Percentiles rank a stretch among this genome's conserved stretches.
These are phyloP conservation scores for Nothophaeocryptopus gaeumannii DNA, from an alignment of 2,329 filamentous ascomycete species.

Conservation along the genomic window DNA sequence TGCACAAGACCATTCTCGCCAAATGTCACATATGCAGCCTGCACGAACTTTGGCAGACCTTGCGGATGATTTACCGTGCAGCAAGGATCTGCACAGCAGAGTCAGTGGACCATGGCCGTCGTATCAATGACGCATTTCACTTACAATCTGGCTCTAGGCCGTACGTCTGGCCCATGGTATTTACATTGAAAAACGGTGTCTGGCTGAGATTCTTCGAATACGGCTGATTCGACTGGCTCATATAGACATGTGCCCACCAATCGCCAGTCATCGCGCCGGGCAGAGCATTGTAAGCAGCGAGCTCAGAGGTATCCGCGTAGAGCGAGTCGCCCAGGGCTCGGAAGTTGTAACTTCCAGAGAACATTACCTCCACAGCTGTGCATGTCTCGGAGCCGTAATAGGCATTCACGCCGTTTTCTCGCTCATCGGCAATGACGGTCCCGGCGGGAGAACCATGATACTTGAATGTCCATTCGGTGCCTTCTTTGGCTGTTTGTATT, in stretches of 20 bases:
- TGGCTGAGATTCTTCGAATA: constrained; percentile 43
- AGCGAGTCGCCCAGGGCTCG: constrained; percentile 45
- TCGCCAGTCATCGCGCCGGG: constrained; percentile 52
- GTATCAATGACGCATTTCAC: neutral
- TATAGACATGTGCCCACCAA: constrained; percentile 58
- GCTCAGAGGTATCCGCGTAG: constrained; percentile 53
- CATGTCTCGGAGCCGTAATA: constrained; percentile 48
- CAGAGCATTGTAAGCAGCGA: constrained; percentile 55
- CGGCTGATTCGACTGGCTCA: constrained; percentile 54
- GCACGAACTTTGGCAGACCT: constrained; percentile 56
- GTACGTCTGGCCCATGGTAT: constrained; percentile 47
- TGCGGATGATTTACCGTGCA: constrained; percentile 60
- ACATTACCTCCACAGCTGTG: constrained; percentile 53
- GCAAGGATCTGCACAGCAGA: constrained; percentile 41
- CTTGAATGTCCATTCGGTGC: constrained; percentile 48
- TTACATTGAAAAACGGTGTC: constrained; percentile 52
- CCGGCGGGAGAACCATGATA: constrained; percentile 51
- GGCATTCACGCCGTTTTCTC: constrained; percentile 46
- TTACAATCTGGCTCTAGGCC: constrained; percentile 51
- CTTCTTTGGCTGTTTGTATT: constrained; percentile 40
- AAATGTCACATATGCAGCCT: constrained; percentile 46
- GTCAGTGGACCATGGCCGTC: neutral
- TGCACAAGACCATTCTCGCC: constrained; percentile 49
- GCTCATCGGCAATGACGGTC: constrained; percentile 51
- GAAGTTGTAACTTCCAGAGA: constrained; percentile 51